A percentile compares a stretch with the other conserved stretches of the same genome.
phyloP scores from a whole-genome alignment of 306 rosid species.

The Luffa acutangula region DNA sequence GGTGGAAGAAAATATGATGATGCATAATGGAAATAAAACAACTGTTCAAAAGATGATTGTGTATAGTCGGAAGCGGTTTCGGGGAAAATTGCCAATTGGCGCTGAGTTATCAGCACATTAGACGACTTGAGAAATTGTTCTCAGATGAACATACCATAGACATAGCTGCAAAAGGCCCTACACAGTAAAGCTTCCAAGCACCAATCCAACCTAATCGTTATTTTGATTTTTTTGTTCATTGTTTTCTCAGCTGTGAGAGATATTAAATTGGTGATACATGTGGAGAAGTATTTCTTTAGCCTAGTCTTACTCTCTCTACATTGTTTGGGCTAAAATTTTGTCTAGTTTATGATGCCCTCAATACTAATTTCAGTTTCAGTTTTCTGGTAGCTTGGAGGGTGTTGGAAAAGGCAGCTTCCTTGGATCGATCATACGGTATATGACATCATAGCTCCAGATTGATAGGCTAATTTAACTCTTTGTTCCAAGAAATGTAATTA shows the following conservation, averaged over 20 bases:
- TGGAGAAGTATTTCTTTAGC: background rate
- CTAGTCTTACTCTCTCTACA: background rate
- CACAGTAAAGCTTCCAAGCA: constrained; percentile 12
- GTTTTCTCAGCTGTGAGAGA: background rate
- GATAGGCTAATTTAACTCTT: constrained; percentile 2
- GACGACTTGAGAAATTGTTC: background rate
- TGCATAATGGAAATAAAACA: constrained; percentile 12
- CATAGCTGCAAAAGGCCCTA: background rate
- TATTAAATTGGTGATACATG: background rate
- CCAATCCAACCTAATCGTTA: constrained; percentile 13
- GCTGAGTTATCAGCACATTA: constrained; percentile 15
- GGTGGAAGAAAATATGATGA: constrained; percentile 16
- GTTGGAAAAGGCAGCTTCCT: background rate
- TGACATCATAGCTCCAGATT: background rate
- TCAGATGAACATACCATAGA: background rate
- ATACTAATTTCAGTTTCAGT: background rate
- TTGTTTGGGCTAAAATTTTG: constrained; percentile 5
- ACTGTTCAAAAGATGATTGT: constrained; percentile 31
- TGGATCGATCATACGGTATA: background rate
- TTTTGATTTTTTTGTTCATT: background rate
- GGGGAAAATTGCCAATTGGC: constrained; percentile 19
- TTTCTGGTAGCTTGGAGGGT: background rate
- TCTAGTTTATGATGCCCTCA: background rate
- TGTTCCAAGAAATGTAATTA: background rate
- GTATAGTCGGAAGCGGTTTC: constrained; percentile 38